Evolutionary conservation across 75 land plant genomes (phyloP).

Genomic region (Cunninghamia lanceolata): DNA sequence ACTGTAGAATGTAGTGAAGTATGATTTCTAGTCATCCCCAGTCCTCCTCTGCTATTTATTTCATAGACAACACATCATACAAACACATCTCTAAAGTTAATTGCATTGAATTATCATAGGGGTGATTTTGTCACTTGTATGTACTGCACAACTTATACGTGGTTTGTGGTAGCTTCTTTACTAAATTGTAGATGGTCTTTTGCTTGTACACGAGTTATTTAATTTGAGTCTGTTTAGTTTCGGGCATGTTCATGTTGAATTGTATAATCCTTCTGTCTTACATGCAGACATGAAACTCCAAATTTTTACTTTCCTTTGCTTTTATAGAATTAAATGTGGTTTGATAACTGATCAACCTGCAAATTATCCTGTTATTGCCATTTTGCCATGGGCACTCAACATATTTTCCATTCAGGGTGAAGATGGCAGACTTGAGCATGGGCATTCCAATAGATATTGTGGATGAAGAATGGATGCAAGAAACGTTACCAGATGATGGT

Average conservation of each 20-base stretch:
- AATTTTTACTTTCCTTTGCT: not conserved
- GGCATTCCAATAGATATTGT: slow-evolving; percentile 80
- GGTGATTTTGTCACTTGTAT: not conserved
- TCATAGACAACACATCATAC: too few species aligned
- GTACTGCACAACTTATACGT: not conserved
- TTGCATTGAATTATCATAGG: not conserved
- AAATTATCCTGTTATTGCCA: not conserved
- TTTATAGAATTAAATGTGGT: not conserved
- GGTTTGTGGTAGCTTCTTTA: not conserved
- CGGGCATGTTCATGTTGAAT: too few species aligned
- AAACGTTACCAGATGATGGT: slow-evolving; percentile 81
- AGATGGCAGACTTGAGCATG: slow-evolving; percentile 40
- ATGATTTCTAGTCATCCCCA: too few species aligned
- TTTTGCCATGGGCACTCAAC: not conserved
- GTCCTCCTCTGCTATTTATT: not conserved
- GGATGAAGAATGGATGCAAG: slow-evolving; percentile 88
- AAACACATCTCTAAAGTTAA: too few species aligned
- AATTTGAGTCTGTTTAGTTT: too few species aligned
- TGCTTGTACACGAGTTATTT: too few species aligned
- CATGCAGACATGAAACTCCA: not conserved
- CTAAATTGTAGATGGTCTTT: too few species aligned
- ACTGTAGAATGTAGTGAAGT: not conserved
- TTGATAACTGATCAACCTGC: not conserved
- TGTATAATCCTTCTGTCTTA: not conserved
- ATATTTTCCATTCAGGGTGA: not conserved